These are phyloP conservation scores for Cyberlindnera bimundalis DNA, from an alignment of 805 yeast species.

Conservation along the genomic window DNA sequence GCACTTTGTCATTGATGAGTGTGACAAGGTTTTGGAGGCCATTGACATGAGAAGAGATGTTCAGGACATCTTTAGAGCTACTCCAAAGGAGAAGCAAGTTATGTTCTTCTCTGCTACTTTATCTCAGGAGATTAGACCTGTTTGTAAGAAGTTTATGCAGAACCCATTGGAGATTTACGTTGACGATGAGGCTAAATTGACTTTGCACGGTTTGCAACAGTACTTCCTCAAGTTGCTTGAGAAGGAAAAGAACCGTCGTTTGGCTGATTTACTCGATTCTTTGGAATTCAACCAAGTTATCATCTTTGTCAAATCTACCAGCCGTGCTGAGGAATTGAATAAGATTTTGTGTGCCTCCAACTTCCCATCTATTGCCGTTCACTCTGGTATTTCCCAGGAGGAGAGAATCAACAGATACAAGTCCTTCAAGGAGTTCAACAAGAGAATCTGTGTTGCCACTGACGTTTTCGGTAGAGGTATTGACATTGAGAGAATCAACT, in stretches of 20 bases:
- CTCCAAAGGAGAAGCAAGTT: slow-evolving; percentile 98
- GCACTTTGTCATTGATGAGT: slow-evolving; percentile 94
- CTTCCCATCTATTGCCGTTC: slow-evolving; percentile 97
- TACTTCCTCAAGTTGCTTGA: slow-evolving; percentile 87
- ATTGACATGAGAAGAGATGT: slow-evolving; percentile 97
- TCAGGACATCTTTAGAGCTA: slow-evolving; percentile 94
- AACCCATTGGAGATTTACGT: slow-evolving; percentile 96
- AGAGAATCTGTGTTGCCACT: slow-evolving; percentile 97
- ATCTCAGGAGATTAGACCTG: slow-evolving; percentile 90
- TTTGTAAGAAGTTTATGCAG: slow-evolving; percentile 97
- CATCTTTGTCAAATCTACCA: slow-evolving; percentile 87
- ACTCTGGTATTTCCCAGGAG: slow-evolving; percentile 92
- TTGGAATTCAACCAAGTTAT: slow-evolving; percentile 98
- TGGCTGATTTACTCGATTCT: slow-evolving; percentile 88
- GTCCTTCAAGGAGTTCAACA: slow-evolving; percentile 95
- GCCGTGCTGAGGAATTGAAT: slow-evolving; percentile 90
- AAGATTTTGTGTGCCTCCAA: slow-evolving; percentile 84
- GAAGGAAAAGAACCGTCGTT: slow-evolving; percentile 87
- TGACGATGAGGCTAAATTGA: slow-evolving; percentile 95
- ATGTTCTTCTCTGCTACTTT: slow-evolving; percentile 99
- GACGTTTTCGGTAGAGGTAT: slow-evolving; percentile 99
- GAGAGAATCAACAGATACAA: slow-evolving; percentile 97
- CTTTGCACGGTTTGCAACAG: slow-evolving; percentile 97
- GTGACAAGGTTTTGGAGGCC: slow-evolving; percentile 94
- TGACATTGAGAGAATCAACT: slow-evolving; percentile 96